Base-by-base conservation (phyloP, 768 basidiomycete genomes). In the Auriscalpium microsporum region DNA sequence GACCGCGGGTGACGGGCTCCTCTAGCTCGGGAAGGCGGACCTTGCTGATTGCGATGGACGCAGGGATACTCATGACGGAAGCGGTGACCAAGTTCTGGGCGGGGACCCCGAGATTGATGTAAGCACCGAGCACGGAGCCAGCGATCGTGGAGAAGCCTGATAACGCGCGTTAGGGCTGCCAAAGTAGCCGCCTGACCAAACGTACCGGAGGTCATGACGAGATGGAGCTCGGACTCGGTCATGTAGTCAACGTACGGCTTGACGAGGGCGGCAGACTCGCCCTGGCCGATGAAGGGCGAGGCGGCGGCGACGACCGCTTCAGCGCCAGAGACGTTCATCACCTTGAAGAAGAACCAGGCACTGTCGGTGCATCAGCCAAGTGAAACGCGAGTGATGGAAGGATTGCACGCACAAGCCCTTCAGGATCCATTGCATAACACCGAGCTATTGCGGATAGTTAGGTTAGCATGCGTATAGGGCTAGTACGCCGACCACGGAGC, bases 371-470 rank as follows among this genome's bases (percentile, higher is more conserved):
- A 55, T 57, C 14, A 23, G 23, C 53, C 38, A 47, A 10, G 36
- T 40, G 23, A 19, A 48, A 28, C 34, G 19, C 17, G 23, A 13
- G 52, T 14, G 9, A 6, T n/a, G 50, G 1, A 14, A 9, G 8
- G 46, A 28, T 56, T 51, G n/a, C 13, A 58, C 83, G 60, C 57
- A 87, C 86, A 95, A 93, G 67, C 90, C 75, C 63, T 80, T 80
- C 69, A 95, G 82, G 63, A 95, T 69, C 91, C 93, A 95, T 74
- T 94, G 90, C 90, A 95, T 94, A 35, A 90, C 86, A 50, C 92
- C 89, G 53, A 90, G 72, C 70, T 77, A 60, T 13, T 14, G 42
- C 19, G 16, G 42, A 17, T 8, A 3, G 17, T 60, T 23, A 58
- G 35, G 17, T 60, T 23, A 58, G 35, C 45, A n/a, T 52, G 36